These are phyloP conservation scores for Durusdinium trenchii DNA, from an alignment of 73 alveolate species.

Conservation along the genomic window DNA sequence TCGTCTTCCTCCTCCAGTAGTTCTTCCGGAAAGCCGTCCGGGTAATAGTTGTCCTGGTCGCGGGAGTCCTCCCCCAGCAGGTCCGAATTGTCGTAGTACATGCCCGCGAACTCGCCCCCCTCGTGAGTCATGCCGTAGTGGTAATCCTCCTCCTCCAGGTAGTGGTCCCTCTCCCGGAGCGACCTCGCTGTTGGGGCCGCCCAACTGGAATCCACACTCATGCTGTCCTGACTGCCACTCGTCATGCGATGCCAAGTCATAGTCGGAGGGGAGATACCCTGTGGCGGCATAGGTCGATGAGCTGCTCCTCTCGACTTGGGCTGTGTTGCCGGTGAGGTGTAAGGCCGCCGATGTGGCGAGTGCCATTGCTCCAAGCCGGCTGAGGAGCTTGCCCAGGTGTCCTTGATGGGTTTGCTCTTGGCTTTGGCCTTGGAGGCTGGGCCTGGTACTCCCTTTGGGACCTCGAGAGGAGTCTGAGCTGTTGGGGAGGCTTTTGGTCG, in stretches of 20 bases:
- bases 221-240: no score
- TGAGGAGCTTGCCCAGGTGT: background rate
- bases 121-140: background rate
- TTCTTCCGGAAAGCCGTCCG: background rate
- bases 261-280: no score
- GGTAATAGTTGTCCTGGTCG: no score
- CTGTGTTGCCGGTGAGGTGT: background rate
- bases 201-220: no score
- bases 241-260: no score
- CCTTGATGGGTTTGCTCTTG: background rate
- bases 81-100: background rate
- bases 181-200: background rate
- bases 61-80: no score
- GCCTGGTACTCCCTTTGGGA: background rate
- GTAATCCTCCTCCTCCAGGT: background rate
- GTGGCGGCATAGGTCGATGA: no score
- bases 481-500: background rate
- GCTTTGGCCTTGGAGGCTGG: background rate
- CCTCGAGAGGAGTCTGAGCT: background rate
- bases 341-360: background rate
- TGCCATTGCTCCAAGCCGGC: background rate
- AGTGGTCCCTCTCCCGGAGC: background rate
- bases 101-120: background rate
- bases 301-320: no score
- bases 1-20: constrained; percentile 6